Percentiles rank a stretch among this genome's conserved stretches.
These are phyloP conservation scores for Climacium dendroides DNA, from an alignment of 225 moss, liverwort and hornwort genomes.

Conservation along the genomic window DNA sequence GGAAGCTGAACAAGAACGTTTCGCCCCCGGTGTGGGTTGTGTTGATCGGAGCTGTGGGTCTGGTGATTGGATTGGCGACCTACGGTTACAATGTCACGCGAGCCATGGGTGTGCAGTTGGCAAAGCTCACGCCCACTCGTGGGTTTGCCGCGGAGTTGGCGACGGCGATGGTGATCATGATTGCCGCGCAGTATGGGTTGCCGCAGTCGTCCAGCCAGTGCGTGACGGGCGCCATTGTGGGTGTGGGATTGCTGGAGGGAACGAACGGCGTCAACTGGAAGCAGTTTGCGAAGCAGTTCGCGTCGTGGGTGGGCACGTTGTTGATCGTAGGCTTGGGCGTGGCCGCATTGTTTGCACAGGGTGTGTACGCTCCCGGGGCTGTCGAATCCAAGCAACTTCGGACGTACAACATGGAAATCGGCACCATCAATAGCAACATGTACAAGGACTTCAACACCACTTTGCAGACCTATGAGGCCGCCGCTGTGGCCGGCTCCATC, in stretches of 20 bases:
- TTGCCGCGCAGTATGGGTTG: slow-evolving; percentile 54
- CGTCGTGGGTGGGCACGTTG: slow-evolving; percentile 31
- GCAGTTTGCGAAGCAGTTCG: slow-evolving; percentile 29
- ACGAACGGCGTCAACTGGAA: slow-evolving; percentile 43
- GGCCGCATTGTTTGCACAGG: slow-evolving; percentile 33
- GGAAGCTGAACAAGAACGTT: slow-evolving; percentile 22
- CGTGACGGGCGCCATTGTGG: slow-evolving; percentile 43
- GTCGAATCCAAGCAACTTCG: not conserved
- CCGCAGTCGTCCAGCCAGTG: slow-evolving; percentile 59
- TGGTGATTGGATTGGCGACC: slow-evolving; percentile 38
- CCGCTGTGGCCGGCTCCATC: not conserved
- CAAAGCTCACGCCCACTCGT: slow-evolving; percentile 53
- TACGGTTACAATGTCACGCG: slow-evolving; percentile 65
- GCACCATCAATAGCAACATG: not conserved
- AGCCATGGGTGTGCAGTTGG: slow-evolving; percentile 64
- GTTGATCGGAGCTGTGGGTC: slow-evolving; percentile 37
- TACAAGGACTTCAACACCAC: slow-evolving; percentile 30
- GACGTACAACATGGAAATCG: slow-evolving; percentile 4
- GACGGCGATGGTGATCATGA: slow-evolving; percentile 65
- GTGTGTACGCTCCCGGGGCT: slow-evolving; percentile 33
- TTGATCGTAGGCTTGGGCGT: slow-evolving; percentile 20
- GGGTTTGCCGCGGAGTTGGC: slow-evolving; percentile 68
- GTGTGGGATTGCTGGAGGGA: slow-evolving; percentile 52
- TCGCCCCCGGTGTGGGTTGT: slow-evolving; percentile 48
- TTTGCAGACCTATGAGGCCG: slow-evolving; percentile 2